Percentiles rank a stretch among this genome's conserved stretches.
Evolutionary conservation across 345 rosid species (phyloP).

Genomic region (Melaleuca alternifolia): DNA sequence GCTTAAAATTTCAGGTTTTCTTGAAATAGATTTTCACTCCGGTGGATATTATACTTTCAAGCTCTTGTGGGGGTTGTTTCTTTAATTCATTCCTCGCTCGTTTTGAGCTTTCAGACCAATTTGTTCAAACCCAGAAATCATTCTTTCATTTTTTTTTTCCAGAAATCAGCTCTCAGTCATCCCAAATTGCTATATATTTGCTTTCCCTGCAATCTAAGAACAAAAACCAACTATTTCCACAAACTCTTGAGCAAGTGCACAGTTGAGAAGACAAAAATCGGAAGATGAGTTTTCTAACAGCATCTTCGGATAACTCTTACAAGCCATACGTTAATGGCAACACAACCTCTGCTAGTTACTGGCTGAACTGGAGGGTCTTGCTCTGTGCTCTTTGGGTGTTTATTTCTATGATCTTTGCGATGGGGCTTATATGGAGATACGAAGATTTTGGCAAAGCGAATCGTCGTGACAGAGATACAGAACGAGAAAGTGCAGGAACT

Average conservation of each 20-base stretch:
- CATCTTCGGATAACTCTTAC: conserved; percentile 33
- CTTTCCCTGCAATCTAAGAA: not conserved
- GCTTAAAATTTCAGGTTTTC: not conserved
- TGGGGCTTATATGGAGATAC: conserved; percentile 48
- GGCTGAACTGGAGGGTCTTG: conserved; percentile 88
- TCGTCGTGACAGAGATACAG: conserved; percentile 26
- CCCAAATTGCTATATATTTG: not conserved
- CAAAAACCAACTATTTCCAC: not conserved
- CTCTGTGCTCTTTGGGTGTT: conserved; percentile 60
- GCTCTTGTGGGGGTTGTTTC: not conserved
- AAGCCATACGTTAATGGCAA: conserved; percentile 41
- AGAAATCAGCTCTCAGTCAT: not conserved
- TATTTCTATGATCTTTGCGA: conserved; percentile 19
- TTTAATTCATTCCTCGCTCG: not conserved
- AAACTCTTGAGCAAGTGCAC: not conserved
- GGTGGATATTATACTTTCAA: not conserved
- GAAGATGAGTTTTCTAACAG: conserved; percentile 33
- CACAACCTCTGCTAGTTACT: conserved; percentile 53
- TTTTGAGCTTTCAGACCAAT: not conserved
- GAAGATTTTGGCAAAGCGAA: conserved; percentile 27
- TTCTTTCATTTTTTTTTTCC: not conserved
- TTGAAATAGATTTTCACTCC: not conserved
- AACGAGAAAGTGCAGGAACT: conserved; percentile 33
- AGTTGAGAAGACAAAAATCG: not conserved
- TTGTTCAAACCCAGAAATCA: not conserved